phyloP scores from a whole-genome alignment of 768 basidiomycete genomes.

The Lyophyllum shimeji region DNA sequence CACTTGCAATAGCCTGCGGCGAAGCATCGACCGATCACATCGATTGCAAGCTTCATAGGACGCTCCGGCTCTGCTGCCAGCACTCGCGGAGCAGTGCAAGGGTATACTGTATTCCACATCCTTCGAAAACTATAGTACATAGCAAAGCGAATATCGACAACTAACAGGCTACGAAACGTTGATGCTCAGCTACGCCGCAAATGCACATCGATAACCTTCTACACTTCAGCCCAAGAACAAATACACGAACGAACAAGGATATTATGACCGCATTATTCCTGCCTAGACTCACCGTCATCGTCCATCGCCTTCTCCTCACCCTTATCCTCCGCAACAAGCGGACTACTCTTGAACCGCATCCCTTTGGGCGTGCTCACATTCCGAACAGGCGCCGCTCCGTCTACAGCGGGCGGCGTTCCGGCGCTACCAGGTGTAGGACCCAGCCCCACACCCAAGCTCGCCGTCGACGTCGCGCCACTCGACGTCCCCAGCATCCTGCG shows the following conservation, averaged over 20 bases:
- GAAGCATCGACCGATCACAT: no score
- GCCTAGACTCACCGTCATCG: constrained; percentile 20
- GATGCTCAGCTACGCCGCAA: background rate
- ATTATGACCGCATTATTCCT: constrained; percentile 12
- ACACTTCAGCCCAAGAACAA: background rate
- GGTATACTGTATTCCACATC: no score
- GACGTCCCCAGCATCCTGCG: constrained; percentile 40
- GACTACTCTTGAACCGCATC: constrained; percentile 74
- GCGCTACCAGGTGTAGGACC: background rate
- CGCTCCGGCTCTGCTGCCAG: no score
- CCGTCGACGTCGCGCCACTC: constrained; percentile 10
- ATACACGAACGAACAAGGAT: background rate
- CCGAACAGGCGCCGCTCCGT: constrained; percentile 4
- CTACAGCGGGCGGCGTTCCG: background rate
- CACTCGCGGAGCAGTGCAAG: no score
- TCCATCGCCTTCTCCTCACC: constrained; percentile 44
- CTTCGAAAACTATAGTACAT: background rate
- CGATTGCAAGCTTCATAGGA: no score
- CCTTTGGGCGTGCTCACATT: constrained; percentile 38
- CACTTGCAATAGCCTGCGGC: no score
- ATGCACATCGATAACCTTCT: background rate
- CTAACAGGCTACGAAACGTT: background rate
- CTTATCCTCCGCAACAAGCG: constrained; percentile 43
- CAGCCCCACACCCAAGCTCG: constrained; percentile 3
- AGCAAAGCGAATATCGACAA: background rate